Evolutionary conservation across 1,284 basidiomycete genomes (phyloP).

Genomic region (Ustilago bromivora): DNA sequence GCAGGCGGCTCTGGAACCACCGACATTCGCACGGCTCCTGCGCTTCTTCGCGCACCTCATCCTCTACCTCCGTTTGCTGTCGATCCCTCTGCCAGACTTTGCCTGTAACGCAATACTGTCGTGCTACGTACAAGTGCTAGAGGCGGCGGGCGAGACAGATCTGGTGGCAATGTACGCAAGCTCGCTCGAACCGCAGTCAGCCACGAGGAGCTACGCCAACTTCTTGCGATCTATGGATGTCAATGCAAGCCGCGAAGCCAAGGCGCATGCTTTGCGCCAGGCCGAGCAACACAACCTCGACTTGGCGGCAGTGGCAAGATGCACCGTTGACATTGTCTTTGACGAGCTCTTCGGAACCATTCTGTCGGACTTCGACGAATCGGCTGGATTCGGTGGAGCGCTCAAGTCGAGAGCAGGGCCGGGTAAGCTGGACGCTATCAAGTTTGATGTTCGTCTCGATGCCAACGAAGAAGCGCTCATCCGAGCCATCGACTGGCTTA

Average conservation of each 20-base stretch:
- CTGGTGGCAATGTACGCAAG: constrained; percentile 94
- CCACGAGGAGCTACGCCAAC: constrained; percentile 89
- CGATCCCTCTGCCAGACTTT: constrained; percentile 72
- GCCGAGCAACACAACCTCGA: constrained; percentile 87
- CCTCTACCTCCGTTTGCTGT: constrained; percentile 86
- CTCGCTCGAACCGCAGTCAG: constrained; percentile 85
- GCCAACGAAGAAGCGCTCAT: constrained; percentile 74
- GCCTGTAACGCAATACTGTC: constrained; percentile 83
- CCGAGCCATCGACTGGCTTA: constrained; percentile 93
- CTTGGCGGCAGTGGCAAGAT: constrained; percentile 81
- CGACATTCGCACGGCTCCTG: constrained; percentile 70
- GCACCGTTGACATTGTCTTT: constrained; percentile 78
- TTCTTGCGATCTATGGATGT: constrained; percentile 84
- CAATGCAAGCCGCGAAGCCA: constrained; percentile 77
- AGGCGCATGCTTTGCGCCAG: constrained; percentile 79
- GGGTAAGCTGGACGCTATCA: constrained; percentile 25
- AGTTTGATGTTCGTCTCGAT: constrained; percentile 47
- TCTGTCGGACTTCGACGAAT: constrained; percentile 37
- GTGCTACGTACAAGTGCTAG: constrained; percentile 87
- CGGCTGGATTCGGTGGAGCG: constrained; percentile 23
- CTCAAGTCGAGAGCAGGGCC: constrained; percentile 16
- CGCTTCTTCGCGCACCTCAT: constrained; percentile 97
- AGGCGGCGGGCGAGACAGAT: constrained; percentile 78
- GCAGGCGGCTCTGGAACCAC: constrained; percentile 45
- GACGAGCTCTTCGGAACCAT: constrained; percentile 74